Base-by-base conservation (phyloP, 2,329 filamentous ascomycete species). In the Colletotrichum acutatum region DNA sequence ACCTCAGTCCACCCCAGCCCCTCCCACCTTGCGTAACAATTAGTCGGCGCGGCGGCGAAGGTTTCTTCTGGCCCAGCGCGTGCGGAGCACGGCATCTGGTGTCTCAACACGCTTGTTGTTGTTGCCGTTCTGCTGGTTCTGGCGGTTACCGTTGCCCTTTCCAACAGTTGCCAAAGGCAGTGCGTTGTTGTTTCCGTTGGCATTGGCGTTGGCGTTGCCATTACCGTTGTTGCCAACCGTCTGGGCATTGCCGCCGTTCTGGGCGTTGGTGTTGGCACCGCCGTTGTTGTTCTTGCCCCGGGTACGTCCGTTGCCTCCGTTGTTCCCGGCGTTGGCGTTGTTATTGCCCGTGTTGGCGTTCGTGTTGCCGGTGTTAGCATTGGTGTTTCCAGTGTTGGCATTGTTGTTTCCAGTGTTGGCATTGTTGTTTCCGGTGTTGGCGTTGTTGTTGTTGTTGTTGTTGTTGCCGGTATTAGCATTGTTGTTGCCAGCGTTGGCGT, bases 51-150 rank as follows among this genome's bases (percentile, higher is more conserved):
- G 26, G 22, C 53, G 57, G 65, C 34, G 28, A 14, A 57, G 49
- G 37, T 68, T 60, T 16, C 68, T 62, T 52, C 65, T 68, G 19
- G 52, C 57, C 12, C 58, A 30, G 65, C 57, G 65, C 28, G 49
- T 34, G 59, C 46, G 64, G 58, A 58, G 26, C 28, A 32, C n/a
- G 22, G 34, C 22, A 9, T 26, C 24, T 37, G 28, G 11, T 26
- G 68, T 66, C 5, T 49, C 42, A 7, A 7, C 42, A 49, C 69
- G 69, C 59, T 69, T 72, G 32, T 64, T 64, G 30, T 72, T 72
- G 32, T 52, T 62, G 26, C 60, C 19, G 8, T 62, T 71, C 54
- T 66, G 54, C 54, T 66, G 64, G 28, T 30, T 52, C 37, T 72
- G 42, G 69, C 65, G 49, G 7, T 53, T 53, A 8, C 69, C 65